Percentiles rank a stretch among this genome's conserved stretches.
These are phyloP conservation scores for Setomelanomma holmii DNA, from an alignment of 2,329 filamentous ascomycete genomes.

Conservation along the genomic window DNA sequence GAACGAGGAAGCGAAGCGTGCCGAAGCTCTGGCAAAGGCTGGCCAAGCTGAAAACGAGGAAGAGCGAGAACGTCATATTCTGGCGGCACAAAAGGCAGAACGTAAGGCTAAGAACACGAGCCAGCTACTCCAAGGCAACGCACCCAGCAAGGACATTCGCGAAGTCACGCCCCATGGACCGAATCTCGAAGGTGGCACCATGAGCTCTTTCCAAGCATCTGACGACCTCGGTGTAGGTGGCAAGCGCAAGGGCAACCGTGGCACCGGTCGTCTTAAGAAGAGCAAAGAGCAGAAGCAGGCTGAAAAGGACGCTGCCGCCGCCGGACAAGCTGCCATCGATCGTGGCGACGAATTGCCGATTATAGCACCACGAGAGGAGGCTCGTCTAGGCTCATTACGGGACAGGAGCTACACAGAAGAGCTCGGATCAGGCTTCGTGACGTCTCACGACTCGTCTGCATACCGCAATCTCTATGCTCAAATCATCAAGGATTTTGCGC, in stretches of 20 bases:
- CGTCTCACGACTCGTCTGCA: conserved; percentile 81
- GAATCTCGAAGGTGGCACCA: conserved; percentile 83
- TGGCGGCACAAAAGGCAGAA: conserved; percentile 86
- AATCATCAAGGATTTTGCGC: conserved; percentile 93
- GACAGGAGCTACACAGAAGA: conserved; percentile 60
- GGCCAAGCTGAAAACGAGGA: conserved; percentile 80
- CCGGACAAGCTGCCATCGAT: conserved; percentile 83
- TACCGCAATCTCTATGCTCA: conserved; percentile 98
- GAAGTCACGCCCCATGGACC: conserved; percentile 75
- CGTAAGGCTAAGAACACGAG: conserved; percentile 94
- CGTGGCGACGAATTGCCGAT: conserved; percentile 75
- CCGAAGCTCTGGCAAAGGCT: conserved; percentile 78
- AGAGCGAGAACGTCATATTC: conserved; percentile 79
- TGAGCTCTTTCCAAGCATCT: conserved; percentile 80
- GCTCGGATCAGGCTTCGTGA: conserved; percentile 44
- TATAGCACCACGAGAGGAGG: conserved; percentile 66
- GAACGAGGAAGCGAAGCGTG: conserved; percentile 84
- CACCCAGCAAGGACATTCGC: conserved; percentile 74
- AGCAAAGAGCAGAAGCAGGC: conserved; percentile 77
- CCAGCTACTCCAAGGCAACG: conserved; percentile 83
- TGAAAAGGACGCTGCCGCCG: conserved; percentile 79
- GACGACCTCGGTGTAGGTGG: conserved; percentile 55
- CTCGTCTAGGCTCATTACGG: conserved; percentile 53
- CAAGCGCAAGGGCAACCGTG: conserved; percentile 61
- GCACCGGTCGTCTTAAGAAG: conserved; percentile 78